Conservation (phyloP, 1,284 basidiomycete genomes). For the Rhizoctonia solani region DNA sequence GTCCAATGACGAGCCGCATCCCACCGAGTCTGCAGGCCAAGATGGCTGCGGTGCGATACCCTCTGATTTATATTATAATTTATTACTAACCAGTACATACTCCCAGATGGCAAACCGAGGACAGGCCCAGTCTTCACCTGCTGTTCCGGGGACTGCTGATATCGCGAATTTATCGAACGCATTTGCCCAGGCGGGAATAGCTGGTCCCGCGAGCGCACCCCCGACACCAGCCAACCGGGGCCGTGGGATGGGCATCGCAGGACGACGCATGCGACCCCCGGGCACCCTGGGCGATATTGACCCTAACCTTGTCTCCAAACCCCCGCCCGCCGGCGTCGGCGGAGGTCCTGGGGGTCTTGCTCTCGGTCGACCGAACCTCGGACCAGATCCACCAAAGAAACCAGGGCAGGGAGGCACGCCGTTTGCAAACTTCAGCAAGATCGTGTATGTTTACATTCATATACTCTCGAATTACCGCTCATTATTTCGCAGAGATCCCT, state of each 20-base stretch:
- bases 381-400: constrained; percentile 49
- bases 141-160: constrained; percentile 42
- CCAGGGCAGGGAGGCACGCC: constrained; percentile 63
- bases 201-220: constrained; percentile 44
- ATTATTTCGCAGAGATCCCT: constrained; percentile 72
- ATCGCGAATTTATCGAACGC: constrained; percentile 51
- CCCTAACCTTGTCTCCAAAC: constrained; percentile 11
- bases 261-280: constrained; percentile 55
- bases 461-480: constrained; percentile 34
- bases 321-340: constrained; percentile 24
- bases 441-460: constrained; percentile 74
- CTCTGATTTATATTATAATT: too few species aligned
- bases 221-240: constrained; percentile 37
- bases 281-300: constrained; percentile 59
- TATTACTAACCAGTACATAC: too few species aligned
- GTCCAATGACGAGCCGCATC: constrained; percentile 71
- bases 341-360: constrained; percentile 66
- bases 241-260: constrained; percentile 47
- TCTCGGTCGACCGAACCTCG: constrained; percentile 59
- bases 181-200: constrained; percentile 49
- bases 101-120: constrained; percentile 62
- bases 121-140: constrained; percentile 43
- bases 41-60: constrained; percentile 75
- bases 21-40: constrained; percentile 91
- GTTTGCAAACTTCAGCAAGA: constrained; percentile 92